phyloP scores from a whole-genome alignment of 2,329 filamentous ascomycete species.

The Colletotrichum falcatum region DNA sequence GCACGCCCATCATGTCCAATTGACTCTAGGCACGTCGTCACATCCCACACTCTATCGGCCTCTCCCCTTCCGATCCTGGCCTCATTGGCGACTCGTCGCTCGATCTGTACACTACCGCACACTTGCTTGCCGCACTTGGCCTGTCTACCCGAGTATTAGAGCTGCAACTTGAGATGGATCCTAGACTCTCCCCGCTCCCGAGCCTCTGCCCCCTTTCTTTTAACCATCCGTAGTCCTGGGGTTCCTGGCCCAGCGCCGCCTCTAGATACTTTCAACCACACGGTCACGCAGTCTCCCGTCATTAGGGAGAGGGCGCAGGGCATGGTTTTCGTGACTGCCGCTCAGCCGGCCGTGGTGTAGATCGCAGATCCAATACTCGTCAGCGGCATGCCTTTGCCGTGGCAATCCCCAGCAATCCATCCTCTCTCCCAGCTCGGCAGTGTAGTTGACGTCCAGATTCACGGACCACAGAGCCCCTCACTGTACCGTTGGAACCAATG shows the following conservation, averaged over 20 bases:
- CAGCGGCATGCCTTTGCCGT: neutral
- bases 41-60: neutral
- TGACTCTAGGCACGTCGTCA: constrained; percentile 5
- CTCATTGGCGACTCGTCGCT: neutral
- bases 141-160: neutral
- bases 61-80: neutral
- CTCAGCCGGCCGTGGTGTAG: neutral
- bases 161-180: constrained; percentile 26
- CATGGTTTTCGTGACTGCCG: neutral
- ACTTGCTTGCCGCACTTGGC: neutral
- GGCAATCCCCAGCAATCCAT: neutral
- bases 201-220: neutral
- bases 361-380: neutral
- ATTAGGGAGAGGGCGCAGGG: neutral
- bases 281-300: constrained; percentile 3
- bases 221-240: neutral
- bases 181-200: constrained; percentile 15
- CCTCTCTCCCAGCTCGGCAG: neutral
- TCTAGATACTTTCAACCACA: neutral
- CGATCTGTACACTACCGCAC: neutral
- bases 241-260: constrained; percentile 4
- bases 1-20: constrained; percentile 1
- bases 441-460: neutral
- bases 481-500: neutral
- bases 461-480: neutral